These are phyloP conservation scores for Pharus latifolius DNA, from an alignment of 176 grass and related monocot species.

Conservation along the genomic window DNA sequence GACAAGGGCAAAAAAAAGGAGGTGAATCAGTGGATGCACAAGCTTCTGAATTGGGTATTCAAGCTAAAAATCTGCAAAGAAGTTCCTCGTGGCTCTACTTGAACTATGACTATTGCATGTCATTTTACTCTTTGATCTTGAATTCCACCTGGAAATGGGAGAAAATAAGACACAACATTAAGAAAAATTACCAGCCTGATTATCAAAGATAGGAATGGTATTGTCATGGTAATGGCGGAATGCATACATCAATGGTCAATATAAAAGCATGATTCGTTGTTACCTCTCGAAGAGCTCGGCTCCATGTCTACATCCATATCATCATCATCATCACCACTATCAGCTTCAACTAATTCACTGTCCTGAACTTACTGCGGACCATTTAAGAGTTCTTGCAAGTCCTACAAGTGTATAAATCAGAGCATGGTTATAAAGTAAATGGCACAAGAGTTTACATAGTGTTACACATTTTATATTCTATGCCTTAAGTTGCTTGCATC, in stretches of 20 bases:
- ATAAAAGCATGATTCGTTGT: not conserved
- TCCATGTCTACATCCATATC: slow-evolving; percentile 77
- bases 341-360: slow-evolving; percentile 13
- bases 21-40: too few species aligned
- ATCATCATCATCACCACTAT: slow-evolving; percentile 38
- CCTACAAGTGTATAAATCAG: slow-evolving; percentile 57
- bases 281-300: slow-evolving; percentile 51
- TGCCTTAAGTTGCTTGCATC: too few species aligned
- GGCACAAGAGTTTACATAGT: too few species aligned
- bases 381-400: slow-evolving; percentile 75
- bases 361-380: slow-evolving; percentile 20
- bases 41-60: not conserved
- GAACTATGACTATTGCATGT: slow-evolving; percentile 14
- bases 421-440: too few species aligned
- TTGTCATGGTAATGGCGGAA: not conserved
- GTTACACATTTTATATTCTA: too few species aligned
- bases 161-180: not conserved
- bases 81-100: slow-evolving; percentile 14
- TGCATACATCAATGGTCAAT: not conserved
- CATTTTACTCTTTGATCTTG: slow-evolving; percentile 22
- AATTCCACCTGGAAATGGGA: not conserved
- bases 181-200: not conserved
- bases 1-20: not conserved
- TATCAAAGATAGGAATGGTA: not conserved
- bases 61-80: slow-evolving; percentile 59